A percentile compares a stretch with the other conserved stretches of the same genome.
Conservation (phyloP, 768 basidiomycete genomes). For the Trametes gibbosa region DNA sequence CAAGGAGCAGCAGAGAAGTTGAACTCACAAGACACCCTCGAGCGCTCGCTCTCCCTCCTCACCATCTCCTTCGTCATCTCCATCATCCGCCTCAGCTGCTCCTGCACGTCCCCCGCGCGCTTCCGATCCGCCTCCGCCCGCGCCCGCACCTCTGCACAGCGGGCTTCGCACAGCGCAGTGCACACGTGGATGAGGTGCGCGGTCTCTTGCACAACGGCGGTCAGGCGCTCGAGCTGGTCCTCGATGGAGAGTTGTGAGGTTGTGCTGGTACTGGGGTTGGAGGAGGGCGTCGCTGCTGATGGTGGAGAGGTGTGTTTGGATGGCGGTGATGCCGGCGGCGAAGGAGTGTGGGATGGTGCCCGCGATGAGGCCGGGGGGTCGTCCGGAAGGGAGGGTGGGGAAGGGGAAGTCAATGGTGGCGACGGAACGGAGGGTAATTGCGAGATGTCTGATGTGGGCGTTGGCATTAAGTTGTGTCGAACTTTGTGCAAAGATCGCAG, state of each 20-base stretch:
- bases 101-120: constrained; percentile 3
- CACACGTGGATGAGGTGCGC: constrained; percentile 1
- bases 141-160: neutral
- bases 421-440: too few relatives aligned
- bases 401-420: too few relatives aligned
- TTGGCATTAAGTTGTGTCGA: too few relatives aligned
- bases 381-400: too few relatives aligned
- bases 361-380: too few relatives aligned
- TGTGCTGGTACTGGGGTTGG: neutral
- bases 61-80: constrained; percentile 3
- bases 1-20: neutral
- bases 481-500: too few relatives aligned
- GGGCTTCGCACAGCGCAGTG: constrained; percentile 1
- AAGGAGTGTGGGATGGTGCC: neutral
- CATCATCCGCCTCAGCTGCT: constrained; percentile 8
- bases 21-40: neutral
- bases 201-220: constrained; percentile 2
- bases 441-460: too few relatives aligned
- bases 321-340: neutral
- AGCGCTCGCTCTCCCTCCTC: neutral
- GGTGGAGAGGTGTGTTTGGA: neutral
- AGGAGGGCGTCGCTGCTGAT: neutral
- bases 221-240: constrained; percentile 13
- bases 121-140: neutral
- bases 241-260: neutral